Base-by-base conservation (phyloP, 495 filamentous ascomycete species). In the Lindgomyces ingoldianus region DNA sequence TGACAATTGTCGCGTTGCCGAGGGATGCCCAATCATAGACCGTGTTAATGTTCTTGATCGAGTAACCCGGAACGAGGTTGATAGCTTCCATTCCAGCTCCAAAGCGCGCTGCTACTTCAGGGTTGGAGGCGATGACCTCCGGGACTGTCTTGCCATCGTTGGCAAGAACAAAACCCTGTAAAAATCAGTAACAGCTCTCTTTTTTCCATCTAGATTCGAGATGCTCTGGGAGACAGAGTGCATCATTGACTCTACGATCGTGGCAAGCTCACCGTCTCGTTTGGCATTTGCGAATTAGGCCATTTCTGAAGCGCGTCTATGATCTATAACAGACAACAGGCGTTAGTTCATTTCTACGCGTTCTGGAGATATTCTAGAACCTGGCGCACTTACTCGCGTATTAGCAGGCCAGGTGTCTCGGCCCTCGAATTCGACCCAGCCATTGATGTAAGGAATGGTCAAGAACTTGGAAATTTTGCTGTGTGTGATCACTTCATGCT, bases 21-120 rank as follows among this genome's bases (percentile, higher is more conserved):
- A 57, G 36, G 33, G 53, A 44, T 21, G 53, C 53, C 53, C 53
- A 57, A 45, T 57, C 53, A 45, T 57, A 57, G 39, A 57, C 53
- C n/a, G 53, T 44, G 30, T 1, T 57, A 27, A 57, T 57, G 39
- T 57, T 57, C 39, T 57, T 10, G 36, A 57, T 45, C n/a, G 53
- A 2, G 39, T 57, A 57, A 57, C 53, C 53, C 10, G 53, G 53
- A 57, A 57, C 53, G 24, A 4, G 53, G 53, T 45, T 45, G 36
- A 57, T 57, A 25, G 53, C 53, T 57, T 57, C 3, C 53, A 57
- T 57, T 44, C 33, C 53, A 42, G 53, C 16, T 19, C 53, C 53
- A 45, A 57, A 57, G 53, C 53, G 53, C 53, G 24, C 24, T 8
- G 53, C 53, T 4, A 19, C n/a, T 18, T 57, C 36, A 42, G 53